Evolutionary conservation across 352 stramenopile species (phyloP), one percentile per base, ranked within the genome.

Genomic region (Globisporangium uncinulatum): DNA sequence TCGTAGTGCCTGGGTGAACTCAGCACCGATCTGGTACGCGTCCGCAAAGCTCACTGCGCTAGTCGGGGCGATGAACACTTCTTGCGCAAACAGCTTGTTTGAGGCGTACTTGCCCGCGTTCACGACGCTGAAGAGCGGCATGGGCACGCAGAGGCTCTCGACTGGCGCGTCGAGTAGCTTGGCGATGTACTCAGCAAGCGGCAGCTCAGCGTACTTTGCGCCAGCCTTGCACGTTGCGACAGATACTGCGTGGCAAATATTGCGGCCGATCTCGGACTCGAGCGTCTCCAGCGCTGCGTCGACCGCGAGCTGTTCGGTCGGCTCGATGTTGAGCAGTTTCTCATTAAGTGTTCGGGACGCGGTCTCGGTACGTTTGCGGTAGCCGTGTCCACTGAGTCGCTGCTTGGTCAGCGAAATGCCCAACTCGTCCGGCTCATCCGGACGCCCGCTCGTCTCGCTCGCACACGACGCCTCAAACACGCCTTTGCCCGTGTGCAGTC

Each of bases 91-190:
- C 4, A 92, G 70, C 50, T 88, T 86, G 66, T 79, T 90, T 31
- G 81, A 85, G 43, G 69, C 77, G 54, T 78, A 74, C 24, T 58
- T 68, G 21, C 75, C 79, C n/a, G 67, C 79, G 46, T 93, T 89
- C 37, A 89, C 55, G 20, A 93, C 52, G 41, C 78, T 90, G 17
- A 93, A 86, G 4, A 87, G 65, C 24, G 83, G 83, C 76, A 93
- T 87, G 4, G 83, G 80, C 0, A 89, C 34, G 32, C 77, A 85
- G 13, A 71, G 53, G 15, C 52, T 78, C 56, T 86, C 74, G 0
- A 70, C 31, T 1, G 69, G 66, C 13, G 77, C 54, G 39, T 85
- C 78, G 7, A 70, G 57, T 9, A 92, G 54, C 32, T 61, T 53
- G 3, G 78, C 76, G 24, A 90, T 67, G 49, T 88, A 79, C 24